Conservation (phyloP, 1,284 basidiomycete genomes). For the Trametes hirsuta region DNA sequence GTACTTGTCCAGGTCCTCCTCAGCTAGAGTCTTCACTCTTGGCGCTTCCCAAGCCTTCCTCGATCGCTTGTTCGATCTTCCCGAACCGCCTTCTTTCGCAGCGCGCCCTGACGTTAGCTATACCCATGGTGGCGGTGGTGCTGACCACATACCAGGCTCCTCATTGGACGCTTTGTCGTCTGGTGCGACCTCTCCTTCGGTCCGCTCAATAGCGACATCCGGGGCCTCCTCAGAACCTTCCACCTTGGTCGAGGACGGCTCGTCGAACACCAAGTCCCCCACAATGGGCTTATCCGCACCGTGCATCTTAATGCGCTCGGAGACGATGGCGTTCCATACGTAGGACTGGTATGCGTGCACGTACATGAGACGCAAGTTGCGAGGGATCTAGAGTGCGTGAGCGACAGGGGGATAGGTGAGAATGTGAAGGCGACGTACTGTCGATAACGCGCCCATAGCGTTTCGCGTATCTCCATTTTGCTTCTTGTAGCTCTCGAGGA, state of each 20-base stretch:
- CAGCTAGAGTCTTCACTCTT: constrained; percentile 77
- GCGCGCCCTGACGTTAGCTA: neutral
- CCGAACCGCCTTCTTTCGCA: constrained; percentile 24
- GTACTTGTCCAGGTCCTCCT: constrained; percentile 77
- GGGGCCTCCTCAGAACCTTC: constrained; percentile 42
- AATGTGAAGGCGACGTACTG: constrained; percentile 50
- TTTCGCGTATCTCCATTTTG: constrained; percentile 78
- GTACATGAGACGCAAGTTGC: constrained; percentile 95
- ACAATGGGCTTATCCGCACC: constrained; percentile 78
- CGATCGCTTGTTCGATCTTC: constrained; percentile 34
- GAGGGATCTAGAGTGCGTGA: constrained; percentile 72
- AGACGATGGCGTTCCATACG: constrained; percentile 96
- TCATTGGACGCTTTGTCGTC: constrained; percentile 33
- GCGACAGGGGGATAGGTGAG: neutral
- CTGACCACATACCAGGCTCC: constrained; percentile 45
- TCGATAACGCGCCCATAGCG: constrained; percentile 84
- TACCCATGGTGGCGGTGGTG: constrained; percentile 11
- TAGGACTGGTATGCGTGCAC: constrained; percentile 99
- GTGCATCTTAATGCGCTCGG: constrained; percentile 83
- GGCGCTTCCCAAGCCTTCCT: constrained; percentile 64
- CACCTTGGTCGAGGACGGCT: constrained; percentile 37
- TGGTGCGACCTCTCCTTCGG: constrained; percentile 46
- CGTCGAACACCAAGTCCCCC: constrained; percentile 87
- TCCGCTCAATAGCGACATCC: constrained; percentile 40
- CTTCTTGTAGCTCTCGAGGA: constrained; percentile 90